These are phyloP conservation scores for Fusarium coffeatum DNA, from an alignment of 2,329 filamentous ascomycete species.

Conservation along the genomic window DNA sequence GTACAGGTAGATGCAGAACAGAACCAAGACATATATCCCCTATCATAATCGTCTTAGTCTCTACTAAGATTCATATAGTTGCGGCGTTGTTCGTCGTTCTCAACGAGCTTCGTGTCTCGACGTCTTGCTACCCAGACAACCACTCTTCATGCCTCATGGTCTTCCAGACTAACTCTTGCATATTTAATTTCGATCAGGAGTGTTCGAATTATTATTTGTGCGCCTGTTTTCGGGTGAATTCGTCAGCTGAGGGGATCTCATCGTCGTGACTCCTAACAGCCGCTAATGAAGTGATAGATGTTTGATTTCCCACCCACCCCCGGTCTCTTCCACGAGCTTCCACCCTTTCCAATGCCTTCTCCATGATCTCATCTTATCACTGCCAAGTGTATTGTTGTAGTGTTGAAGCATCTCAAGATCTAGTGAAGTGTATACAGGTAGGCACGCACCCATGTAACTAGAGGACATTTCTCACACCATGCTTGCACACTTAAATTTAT, in stretches of 20 bases:
- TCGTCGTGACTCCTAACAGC: conserved; percentile 2
- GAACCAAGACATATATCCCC: background rate
- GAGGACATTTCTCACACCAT: background rate
- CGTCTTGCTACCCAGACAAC: conserved; percentile 15
- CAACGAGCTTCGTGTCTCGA: conserved; percentile 4
- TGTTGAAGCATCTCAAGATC: conserved; percentile 15
- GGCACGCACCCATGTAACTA: background rate
- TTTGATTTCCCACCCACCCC: conserved; percentile 1
- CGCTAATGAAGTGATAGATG: background rate
- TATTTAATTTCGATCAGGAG: conserved; percentile 5
- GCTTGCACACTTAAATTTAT: background rate
- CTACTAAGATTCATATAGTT: conserved; percentile 9
- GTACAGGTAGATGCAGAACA: background rate
- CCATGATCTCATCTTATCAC: background rate
- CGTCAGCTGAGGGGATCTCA: background rate
- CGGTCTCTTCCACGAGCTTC: background rate
- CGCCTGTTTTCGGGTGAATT: background rate
- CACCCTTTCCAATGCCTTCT: rapidly evolving
- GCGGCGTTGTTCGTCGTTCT: background rate
- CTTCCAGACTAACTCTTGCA: background rate
- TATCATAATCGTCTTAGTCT: conserved; percentile 1
- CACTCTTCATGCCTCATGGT: background rate
- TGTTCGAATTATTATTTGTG: conserved; percentile 27
- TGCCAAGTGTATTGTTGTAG: background rate
- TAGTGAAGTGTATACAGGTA: background rate